A percentile compares a stretch with the other conserved stretches of the same genome.
These are phyloP conservation scores for Soucietia sequanensis DNA, from an alignment of 805 yeast genomes.

Conservation along the genomic window DNA sequence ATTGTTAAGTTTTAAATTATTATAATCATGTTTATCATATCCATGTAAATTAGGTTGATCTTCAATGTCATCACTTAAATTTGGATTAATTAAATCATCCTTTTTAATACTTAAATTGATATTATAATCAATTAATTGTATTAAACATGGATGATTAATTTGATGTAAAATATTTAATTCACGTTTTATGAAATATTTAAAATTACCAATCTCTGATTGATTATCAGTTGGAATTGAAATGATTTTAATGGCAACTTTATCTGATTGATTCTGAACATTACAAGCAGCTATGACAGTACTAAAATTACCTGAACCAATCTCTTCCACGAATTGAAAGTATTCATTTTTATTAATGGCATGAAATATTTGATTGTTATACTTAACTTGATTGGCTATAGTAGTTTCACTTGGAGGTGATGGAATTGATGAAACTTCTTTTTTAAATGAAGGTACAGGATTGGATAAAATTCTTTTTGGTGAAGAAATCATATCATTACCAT, in stretches of 20 bases:
- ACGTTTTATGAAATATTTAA: conserved; percentile 45
- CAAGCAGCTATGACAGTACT: conserved; percentile 59
- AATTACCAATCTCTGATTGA: conserved; percentile 22
- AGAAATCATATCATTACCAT: conserved; percentile 2
- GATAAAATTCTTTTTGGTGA: conserved; percentile 20
- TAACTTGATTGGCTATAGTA: conserved; percentile 4
- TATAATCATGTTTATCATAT: conserved; percentile 6
- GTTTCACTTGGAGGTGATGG: conserved; percentile 6
- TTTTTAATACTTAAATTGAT: conserved; percentile 25
- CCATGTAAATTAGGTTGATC: not conserved
- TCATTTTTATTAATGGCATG: conserved; percentile 4
- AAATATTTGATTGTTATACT: conserved; percentile 7
- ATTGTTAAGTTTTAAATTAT: conserved; percentile 18
- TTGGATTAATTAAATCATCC: conserved; percentile 12
- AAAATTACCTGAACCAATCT: conserved; percentile 68
- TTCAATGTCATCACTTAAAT: conserved; percentile 8
- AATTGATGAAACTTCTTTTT: conserved; percentile 2
- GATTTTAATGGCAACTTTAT: conserved; percentile 69
- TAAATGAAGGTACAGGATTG: conserved; percentile 14
- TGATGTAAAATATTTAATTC: conserved; percentile 65
- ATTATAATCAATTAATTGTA: conserved; percentile 54
- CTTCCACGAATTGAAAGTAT: conserved; percentile 11
- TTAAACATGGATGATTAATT: conserved; percentile 67
- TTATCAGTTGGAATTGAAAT: conserved; percentile 36
- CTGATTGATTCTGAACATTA: conserved; percentile 14